Evolutionary conservation across 805 yeast species (phyloP).

Genomic region (Lipomyces kockii): DNA sequence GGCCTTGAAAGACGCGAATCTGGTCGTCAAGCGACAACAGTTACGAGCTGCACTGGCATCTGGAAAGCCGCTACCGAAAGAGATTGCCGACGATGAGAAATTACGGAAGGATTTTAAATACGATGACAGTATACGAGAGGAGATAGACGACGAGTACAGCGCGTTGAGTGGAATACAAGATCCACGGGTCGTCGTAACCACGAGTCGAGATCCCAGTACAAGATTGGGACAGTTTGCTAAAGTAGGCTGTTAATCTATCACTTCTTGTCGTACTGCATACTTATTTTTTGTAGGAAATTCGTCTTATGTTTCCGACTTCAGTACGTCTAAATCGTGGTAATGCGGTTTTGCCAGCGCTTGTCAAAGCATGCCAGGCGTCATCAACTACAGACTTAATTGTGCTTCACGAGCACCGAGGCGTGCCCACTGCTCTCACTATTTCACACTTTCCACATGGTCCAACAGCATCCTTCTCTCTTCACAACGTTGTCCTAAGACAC

Average conservation of each 20-base stretch:
- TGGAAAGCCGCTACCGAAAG: slow-evolving; percentile 89
- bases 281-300: slow-evolving; percentile 58
- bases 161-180: slow-evolving; percentile 85
- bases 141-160: slow-evolving; percentile 88
- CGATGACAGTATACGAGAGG: slow-evolving; percentile 72
- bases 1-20: slow-evolving; percentile 85
- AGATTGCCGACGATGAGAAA: slow-evolving; percentile 82
- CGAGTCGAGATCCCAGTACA: slow-evolving; percentile 88
- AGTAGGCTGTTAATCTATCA: slow-evolving; percentile 11
- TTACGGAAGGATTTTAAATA: slow-evolving; percentile 81
- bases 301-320: slow-evolving; percentile 85
- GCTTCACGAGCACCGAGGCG: slow-evolving; percentile 97
- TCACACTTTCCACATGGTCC: slow-evolving; percentile 99
- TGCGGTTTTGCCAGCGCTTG: slow-evolving; percentile 81
- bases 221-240: slow-evolving; percentile 88
- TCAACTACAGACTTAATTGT: slow-evolving; percentile 84
- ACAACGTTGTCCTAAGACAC: slow-evolving; percentile 92
- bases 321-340: slow-evolving; percentile 92
- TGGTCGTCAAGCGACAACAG: slow-evolving; percentile 84
- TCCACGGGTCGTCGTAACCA: slow-evolving; percentile 89
- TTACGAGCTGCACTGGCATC: slow-evolving; percentile 85
- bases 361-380: slow-evolving; percentile 78
- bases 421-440: slow-evolving; percentile 89
- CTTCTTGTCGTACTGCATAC: not conserved
- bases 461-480: slow-evolving; percentile 89